A percentile compares a stretch with the other conserved stretches of the same genome.
phyloP scores from a whole-genome alignment of 495 filamentous ascomycete species.

The Penicillium waksmanii region DNA sequence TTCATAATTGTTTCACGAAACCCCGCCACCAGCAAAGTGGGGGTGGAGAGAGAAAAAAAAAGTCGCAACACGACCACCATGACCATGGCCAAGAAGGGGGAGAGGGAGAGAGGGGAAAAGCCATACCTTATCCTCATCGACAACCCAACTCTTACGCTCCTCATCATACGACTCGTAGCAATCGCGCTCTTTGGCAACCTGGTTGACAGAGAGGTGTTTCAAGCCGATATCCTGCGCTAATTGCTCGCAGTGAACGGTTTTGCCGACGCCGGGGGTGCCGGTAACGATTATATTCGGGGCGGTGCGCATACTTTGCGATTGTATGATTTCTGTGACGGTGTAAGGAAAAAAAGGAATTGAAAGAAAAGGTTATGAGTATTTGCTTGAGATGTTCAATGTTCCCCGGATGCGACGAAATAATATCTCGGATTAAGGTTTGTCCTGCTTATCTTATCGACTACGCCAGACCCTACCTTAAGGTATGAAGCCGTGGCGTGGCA shows the following conservation, averaged over 20 bases:
- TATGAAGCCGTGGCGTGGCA: no score
- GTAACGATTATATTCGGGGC: constrained; percentile 92
- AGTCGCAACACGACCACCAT: neutral
- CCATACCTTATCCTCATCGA: constrained; percentile 92
- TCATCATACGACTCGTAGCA: constrained; percentile 88
- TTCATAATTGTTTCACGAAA: neutral
- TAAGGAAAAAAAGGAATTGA: neutral
- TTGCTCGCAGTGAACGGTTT: constrained; percentile 84
- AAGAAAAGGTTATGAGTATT: neutral
- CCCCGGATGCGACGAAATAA: neutral
- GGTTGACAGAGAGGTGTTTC: constrained; percentile 84
- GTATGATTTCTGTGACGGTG: neutral
- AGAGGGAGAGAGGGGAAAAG: neutral
- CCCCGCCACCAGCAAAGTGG: constrained; percentile 10
- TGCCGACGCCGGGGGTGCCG: constrained; percentile 93
- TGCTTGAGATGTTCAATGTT: neutral
- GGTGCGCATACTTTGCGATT: constrained; percentile 49
- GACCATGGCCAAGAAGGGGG: neutral
- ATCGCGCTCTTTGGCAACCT: constrained; percentile 80
- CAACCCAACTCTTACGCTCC: constrained; percentile 84
- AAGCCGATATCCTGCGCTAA: constrained; percentile 75
- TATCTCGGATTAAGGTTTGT: neutral
- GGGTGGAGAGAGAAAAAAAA: constrained; percentile 15
- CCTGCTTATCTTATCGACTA: constrained; percentile 1
- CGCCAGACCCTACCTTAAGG: neutral